Base-by-base conservation (phyloP, 2,329 filamentous ascomycete genomes). In the Alternaria sp. region DNA sequence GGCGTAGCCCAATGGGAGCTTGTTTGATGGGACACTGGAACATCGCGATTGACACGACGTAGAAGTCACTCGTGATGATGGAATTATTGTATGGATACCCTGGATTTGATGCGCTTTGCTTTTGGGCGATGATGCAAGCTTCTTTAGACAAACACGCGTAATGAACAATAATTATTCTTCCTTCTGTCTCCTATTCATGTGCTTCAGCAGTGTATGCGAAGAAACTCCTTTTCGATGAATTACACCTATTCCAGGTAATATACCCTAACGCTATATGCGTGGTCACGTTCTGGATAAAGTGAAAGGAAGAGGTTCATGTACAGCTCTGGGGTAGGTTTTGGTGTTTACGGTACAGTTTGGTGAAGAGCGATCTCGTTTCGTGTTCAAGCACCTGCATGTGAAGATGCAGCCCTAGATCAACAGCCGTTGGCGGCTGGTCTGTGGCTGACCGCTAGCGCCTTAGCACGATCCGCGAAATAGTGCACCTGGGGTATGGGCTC, bases 1-100 rank as follows among this genome's bases (percentile, higher is more conserved):
- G 82, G 78, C 60, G 78, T 88, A 69, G 82, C 82, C 6, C 79
- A 81, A 68, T 89, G 86, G 86, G 81, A 85, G 59, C 70, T 88
- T 64, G 80, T 84, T 41, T 79, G 66, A 70, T 53, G 47, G 16
- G 46, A 18, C 1, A 16, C 14, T 49, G 46, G 32, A 49, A 49
- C 28, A 20, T 48, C 7, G 28, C 34, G 52, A n/a, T 18, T 24
- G 8, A 20, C 20, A 30, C 18, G 20, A n/a, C 20, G 32, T 39
- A 14, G 20, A 51, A 22, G 38, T 30, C 22, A 12, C 16, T 5
- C 7, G 49, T 47, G 47, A 48, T 39, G 36, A 49, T 51, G 48
- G 51, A 41, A 18, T 26, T 54, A 34, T 36, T 52, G 48, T 53
- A 55, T 56, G 55, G 53, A 66, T 66, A 66, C 63, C 59, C 57